A percentile compares a stretch with the other conserved stretches of the same genome.
These are phyloP conservation scores for Thalassiosira livingstoniorum DNA, from an alignment of 352 stramenopile species.

Conservation along the genomic window DNA sequence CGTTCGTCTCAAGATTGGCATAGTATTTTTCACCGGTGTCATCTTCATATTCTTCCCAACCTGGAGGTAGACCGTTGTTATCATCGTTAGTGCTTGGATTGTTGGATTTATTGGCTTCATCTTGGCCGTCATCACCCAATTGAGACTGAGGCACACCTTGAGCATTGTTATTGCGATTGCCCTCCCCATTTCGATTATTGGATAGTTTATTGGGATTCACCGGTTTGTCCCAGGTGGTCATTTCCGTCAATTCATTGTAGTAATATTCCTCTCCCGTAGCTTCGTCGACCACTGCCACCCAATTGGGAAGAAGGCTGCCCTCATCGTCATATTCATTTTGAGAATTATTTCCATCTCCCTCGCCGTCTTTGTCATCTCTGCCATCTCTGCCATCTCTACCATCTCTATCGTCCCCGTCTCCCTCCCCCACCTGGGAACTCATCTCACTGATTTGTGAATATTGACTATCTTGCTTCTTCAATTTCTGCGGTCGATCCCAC, in stretches of 20 bases:
- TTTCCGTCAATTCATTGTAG: constrained; percentile 86
- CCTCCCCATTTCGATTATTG: no score
- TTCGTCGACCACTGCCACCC: constrained; percentile 36
- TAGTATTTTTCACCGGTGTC: constrained; percentile 35
- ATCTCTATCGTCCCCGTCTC: no score
- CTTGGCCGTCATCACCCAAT: not conserved
- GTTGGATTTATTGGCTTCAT: constrained; percentile 2
- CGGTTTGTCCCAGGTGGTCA: constrained; percentile 89
- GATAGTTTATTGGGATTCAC: constrained; percentile 39
- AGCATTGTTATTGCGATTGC: not conserved
- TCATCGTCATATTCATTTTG: constrained; percentile 16
- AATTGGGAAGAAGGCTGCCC: constrained; percentile 19
- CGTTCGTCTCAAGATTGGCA: constrained; percentile 20
- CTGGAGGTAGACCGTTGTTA: not conserved
- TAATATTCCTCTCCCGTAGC: constrained; percentile 84
- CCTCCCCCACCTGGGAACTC: no score
- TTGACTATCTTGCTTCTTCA: not conserved
- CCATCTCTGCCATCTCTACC: not conserved
- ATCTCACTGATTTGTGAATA: not conserved
- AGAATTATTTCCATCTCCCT: not conserved
- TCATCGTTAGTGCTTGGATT: constrained; percentile 19
- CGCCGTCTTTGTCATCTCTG: constrained; percentile 8
- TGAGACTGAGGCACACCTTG: not conserved
- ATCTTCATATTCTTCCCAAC: not conserved
- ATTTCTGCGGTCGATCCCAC: constrained; percentile 43